These are phyloP conservation scores for Xylaria grammica DNA, from an alignment of 495 filamentous ascomycete genomes.

Conservation along the genomic window DNA sequence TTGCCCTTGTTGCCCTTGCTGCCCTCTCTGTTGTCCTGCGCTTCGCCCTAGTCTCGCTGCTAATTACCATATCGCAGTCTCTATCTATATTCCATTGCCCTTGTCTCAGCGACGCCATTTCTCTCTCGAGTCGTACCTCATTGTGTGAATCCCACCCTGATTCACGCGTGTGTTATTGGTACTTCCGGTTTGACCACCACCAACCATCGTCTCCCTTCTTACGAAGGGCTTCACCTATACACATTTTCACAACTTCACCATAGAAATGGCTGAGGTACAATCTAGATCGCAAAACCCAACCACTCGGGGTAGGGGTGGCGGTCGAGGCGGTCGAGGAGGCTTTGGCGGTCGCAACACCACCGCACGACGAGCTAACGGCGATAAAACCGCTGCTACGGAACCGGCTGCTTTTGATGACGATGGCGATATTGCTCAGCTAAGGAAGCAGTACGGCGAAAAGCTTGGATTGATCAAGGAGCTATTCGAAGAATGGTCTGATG, in stretches of 20 bases:
- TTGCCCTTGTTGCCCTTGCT: neutral
- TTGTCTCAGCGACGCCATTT: slow-evolving; percentile 8
- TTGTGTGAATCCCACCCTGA: slow-evolving; percentile 5
- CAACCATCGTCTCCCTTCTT: slow-evolving; percentile 44
- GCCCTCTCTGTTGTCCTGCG: neutral
- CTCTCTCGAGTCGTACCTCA: slow-evolving; percentile 19
- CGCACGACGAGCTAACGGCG: slow-evolving; percentile 70
- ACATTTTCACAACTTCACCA: slow-evolving; percentile 39
- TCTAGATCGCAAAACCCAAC: slow-evolving; percentile 64
- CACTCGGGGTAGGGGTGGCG: slow-evolving; percentile 77
- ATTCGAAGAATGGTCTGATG: slow-evolving; percentile 89
- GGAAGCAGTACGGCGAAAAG: slow-evolving; percentile 80
- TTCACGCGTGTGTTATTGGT: slow-evolving; percentile 19
- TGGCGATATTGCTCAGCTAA: slow-evolving; percentile 87
- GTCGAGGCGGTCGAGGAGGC: slow-evolving; percentile 83
- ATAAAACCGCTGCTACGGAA: slow-evolving; percentile 59
- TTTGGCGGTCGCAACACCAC: slow-evolving; percentile 69
- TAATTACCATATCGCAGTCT: neutral
- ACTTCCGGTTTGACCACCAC: slow-evolving; percentile 39
- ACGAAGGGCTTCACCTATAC: slow-evolving; percentile 53
- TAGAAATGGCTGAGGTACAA: slow-evolving; percentile 91
- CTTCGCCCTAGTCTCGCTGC: neutral
- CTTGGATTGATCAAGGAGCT: slow-evolving; percentile 82
- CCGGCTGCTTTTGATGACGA: slow-evolving; percentile 73
- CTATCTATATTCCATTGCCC: slow-evolving; percentile 9